Evolutionary conservation across 768 basidiomycete species (phyloP).

Genomic region (Trametes cubensis): DNA sequence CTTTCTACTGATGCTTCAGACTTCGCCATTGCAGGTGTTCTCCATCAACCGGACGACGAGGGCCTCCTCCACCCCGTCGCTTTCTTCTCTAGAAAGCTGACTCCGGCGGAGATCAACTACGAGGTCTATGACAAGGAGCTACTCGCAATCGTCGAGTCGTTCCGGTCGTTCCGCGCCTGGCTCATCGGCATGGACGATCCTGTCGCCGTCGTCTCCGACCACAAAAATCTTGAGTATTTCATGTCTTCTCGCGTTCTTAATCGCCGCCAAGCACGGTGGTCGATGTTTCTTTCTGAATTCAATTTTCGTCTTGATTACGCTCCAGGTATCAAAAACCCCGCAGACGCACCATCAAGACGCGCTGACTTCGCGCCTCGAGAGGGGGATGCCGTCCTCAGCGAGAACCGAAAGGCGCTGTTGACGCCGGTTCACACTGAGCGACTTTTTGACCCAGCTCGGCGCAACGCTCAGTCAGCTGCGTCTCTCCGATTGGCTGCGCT

Average conservation of each 20-base stretch:
- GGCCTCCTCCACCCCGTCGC: constrained; percentile 41
- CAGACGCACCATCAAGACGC: constrained; percentile 29
- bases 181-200: constrained; percentile 28
- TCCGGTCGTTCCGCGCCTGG: constrained; percentile 39
- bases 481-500: neutral
- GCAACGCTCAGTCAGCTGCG: neutral
- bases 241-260: constrained; percentile 42
- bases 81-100: constrained; percentile 40
- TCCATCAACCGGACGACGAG: constrained; percentile 19
- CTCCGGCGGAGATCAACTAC: constrained; percentile 40
- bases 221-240: constrained; percentile 47
- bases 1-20: constrained; percentile 32
- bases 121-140: constrained; percentile 51
- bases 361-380: constrained; percentile 26
- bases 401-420: constrained; percentile 8
- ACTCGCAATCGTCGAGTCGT: constrained; percentile 45
- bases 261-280: constrained; percentile 39
- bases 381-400: constrained; percentile 22
- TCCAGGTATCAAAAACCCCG: constrained; percentile 31
- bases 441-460: neutral
- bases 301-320: constrained; percentile 38
- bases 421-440: constrained; percentile 10
- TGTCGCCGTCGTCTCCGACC: constrained; percentile 34
- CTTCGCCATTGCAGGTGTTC: constrained; percentile 23
- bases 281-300: constrained; percentile 33